Evolutionary conservation across 108 stramenopile species (phyloP).

Genomic region (Skeletonema potamos): DNA sequence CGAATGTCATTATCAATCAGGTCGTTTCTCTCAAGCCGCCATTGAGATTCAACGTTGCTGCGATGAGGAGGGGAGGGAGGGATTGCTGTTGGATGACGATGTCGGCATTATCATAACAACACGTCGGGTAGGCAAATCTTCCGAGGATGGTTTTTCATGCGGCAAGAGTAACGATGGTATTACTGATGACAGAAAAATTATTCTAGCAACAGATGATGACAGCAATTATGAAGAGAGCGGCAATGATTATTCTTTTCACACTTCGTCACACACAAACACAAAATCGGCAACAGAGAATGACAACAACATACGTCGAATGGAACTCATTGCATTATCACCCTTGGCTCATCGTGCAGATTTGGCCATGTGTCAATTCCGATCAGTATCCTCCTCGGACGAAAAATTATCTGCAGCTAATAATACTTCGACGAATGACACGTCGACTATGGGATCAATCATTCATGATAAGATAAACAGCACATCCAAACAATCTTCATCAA

Average conservation of each 20-base stretch:
- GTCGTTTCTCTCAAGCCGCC: conserved; percentile 11
- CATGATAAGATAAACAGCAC: background rate
- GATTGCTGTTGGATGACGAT: background rate
- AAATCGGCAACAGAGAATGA: background rate
- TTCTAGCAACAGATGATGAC: background rate
- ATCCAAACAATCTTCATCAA: background rate
- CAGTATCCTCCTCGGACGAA: background rate
- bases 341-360: conserved; percentile 37
- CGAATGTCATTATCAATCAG: conserved; percentile 6
- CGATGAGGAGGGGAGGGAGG: background rate
- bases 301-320: background rate
- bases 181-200: background rate
- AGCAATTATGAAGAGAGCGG: background rate
- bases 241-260: background rate
- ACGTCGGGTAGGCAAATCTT: background rate
- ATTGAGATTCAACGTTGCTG: conserved; percentile 6
- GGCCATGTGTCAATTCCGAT: conserved; percentile 48
- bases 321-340: conserved; percentile 28
- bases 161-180: background rate
- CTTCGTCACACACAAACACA: background rate
- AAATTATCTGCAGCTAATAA: background rate
- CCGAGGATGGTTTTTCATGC: background rate
- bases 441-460: background rate
- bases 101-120: background rate
- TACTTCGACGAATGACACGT: background rate